phyloP scores from a whole-genome alignment of 768 basidiomycete species.

The Arthromyces matolae region DNA sequence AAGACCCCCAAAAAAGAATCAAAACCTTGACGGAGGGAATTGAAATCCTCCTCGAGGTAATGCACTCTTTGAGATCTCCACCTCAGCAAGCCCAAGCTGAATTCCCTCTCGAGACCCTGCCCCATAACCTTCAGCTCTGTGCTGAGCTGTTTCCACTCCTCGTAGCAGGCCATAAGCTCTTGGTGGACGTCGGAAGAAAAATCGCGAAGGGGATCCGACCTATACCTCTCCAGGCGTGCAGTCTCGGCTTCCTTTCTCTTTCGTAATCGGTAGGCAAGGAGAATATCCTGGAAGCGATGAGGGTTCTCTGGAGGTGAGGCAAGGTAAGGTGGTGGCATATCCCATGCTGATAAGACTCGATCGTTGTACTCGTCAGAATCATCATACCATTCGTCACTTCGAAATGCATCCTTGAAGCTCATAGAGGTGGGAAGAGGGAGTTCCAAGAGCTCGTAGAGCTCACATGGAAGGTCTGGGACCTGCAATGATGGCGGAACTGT shows the following conservation, averaged over 20 bases:
- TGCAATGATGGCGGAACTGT: too few relatives aligned
- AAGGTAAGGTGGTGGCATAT: constrained; percentile 1
- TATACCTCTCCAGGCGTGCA: neutral
- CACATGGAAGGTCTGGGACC: neutral
- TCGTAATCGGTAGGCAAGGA: neutral
- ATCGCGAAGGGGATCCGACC: neutral
- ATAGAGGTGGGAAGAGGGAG: neutral
- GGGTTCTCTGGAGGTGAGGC: neutral
- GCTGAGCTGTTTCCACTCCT: neutral
- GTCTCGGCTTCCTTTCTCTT: neutral
- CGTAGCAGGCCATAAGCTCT: neutral
- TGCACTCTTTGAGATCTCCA: constrained; percentile 1
- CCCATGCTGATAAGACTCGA: neutral
- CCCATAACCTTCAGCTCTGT: neutral
- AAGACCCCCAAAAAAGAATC: neutral
- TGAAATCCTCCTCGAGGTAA: neutral
- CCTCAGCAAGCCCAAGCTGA: neutral
- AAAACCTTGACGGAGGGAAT: neutral
- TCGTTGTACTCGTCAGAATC: neutral
- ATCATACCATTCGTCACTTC: neutral
- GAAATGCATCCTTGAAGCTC: neutral
- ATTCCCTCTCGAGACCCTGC: neutral
- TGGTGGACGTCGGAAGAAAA: neutral
- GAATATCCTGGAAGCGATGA: neutral
- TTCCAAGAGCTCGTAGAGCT: neutral